Evolutionary conservation across 2,329 filamentous ascomycete species (phyloP), one percentile per base, ranked within the genome.

Genomic region (Hypoxylon sp.): DNA sequence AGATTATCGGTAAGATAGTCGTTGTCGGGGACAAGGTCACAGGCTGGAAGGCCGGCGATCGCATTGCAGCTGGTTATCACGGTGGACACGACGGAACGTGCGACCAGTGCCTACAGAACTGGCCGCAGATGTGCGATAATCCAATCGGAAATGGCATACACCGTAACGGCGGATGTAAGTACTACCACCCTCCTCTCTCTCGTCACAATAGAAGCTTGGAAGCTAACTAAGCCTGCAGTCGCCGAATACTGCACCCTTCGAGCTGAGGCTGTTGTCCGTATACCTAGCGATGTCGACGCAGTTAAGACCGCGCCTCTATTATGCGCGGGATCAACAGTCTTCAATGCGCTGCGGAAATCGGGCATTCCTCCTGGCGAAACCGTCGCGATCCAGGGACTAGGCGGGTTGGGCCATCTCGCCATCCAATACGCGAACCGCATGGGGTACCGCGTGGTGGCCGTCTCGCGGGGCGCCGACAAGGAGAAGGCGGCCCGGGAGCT

Each of bases 341-440:
- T 82, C 75, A 82, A 80, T 72, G 74, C 77, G 0, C 76, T 83
- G 5, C 76, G 79, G 14, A 75, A 77, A 25, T 79, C 79, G 34
- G 67, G 76, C 23, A 69, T 83, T 25, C 45, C 62, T 2, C 72
- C 74, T 1, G 81, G 81, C 4, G 76, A 77, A 5, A 71, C 77
- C 1, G 80, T 83, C 10, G 81, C 80, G 6, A 69, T 84, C 46
- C 83, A 91, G 46, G 90, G 89, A 28, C 81, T 92, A 13, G 86
- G 91, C 49, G 90, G 90, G 13, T 80, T 91, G 1, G 90, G 89
- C 1, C 89, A 91, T 76, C 77, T 92, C 25, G 90, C 88, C 1
- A 86, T 91, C 56, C 89, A 91, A 72, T 91, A 88, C 72, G 89
- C 89, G 0, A 80, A 82, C 19, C 87, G 87, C 78, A 89, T 91